Conservation (phyloP, 495 filamentous ascomycete genomes). For the Jackrogersella minutella region DNA sequence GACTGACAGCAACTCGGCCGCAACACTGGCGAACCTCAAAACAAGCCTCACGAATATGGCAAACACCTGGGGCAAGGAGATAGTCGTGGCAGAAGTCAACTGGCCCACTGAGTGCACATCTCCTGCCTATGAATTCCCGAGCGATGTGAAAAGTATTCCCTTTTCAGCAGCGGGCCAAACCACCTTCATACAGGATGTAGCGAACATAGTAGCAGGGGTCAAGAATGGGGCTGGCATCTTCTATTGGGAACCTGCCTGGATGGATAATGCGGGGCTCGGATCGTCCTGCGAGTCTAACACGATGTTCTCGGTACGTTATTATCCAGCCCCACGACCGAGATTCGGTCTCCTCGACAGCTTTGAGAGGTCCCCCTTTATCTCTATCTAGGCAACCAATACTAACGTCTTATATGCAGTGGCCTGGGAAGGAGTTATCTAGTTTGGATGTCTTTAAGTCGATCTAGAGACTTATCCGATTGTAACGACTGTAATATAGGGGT, state of each 20-base stretch:
- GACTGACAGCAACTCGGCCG: conserved; percentile 48
- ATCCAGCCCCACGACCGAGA: not conserved
- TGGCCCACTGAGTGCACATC: conserved; percentile 69
- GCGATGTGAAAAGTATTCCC: conserved; percentile 63
- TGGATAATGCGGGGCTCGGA: conserved; percentile 68
- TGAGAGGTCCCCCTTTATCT: not conserved
- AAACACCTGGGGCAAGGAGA: conserved; percentile 64
- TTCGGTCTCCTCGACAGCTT: not conserved
- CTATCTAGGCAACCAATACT: not conserved
- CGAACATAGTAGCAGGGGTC: conserved; percentile 59
- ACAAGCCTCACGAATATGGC: conserved; percentile 66
- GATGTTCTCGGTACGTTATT: conserved; percentile 52
- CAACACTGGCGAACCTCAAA: conserved; percentile 64
- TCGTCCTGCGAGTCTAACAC: conserved; percentile 57
- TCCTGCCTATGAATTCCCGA: conserved; percentile 64
- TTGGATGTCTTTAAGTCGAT: conserved; percentile 40
- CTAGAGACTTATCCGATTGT: conserved; percentile 14
- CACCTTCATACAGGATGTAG: conserved; percentile 63
- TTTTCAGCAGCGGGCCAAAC: conserved; percentile 68
- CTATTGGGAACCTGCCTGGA: conserved; percentile 78
- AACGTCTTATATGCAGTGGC: conserved; percentile 26
- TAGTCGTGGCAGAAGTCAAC: conserved; percentile 72
- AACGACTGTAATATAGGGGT: not conserved
- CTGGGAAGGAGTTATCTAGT: conserved; percentile 39
- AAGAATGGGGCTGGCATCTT: conserved; percentile 65